phyloP scores from a whole-genome alignment of 495 filamentous ascomycete species.

The Xylaria grammica region DNA sequence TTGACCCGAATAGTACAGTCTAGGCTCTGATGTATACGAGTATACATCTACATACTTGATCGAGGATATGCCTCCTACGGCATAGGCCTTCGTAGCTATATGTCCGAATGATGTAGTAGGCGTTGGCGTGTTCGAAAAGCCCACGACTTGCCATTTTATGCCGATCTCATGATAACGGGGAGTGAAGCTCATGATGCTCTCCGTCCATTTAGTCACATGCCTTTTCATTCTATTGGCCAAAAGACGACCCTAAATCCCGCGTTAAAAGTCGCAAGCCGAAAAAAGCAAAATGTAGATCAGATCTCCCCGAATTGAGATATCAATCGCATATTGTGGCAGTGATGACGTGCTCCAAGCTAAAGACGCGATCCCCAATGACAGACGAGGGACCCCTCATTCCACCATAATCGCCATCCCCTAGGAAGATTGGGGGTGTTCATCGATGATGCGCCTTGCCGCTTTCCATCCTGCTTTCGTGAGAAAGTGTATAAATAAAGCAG shows the following conservation, averaged over 20 bases:
- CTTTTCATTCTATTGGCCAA: background rate
- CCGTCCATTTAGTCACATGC: background rate
- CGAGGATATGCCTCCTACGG: background rate
- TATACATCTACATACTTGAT: background rate
- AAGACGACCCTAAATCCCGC: background rate
- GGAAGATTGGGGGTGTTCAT: background rate
- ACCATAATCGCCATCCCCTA: constrained; percentile 11
- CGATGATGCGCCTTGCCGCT: background rate
- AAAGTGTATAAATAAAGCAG: constrained; percentile 1
- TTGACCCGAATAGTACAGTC: background rate
- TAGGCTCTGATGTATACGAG: background rate
- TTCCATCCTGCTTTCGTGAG: background rate
- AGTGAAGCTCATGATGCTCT: background rate
- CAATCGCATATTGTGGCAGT: constrained; percentile 3
- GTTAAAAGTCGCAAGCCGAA: background rate
- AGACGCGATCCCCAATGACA: constrained; percentile 14
- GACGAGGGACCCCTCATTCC: constrained; percentile 14
- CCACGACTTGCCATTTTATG: background rate
- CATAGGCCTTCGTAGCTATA: background rate
- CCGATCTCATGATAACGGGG: background rate
- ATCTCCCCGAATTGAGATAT: background rate
- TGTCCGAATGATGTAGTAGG: background rate
- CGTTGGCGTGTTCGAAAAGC: background rate
- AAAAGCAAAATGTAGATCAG: constrained; percentile 7
- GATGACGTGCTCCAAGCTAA: constrained; percentile 22